phyloP scores from a whole-genome alignment of 352 stramenopile genomes.

The Phytophthora constricta region DNA sequence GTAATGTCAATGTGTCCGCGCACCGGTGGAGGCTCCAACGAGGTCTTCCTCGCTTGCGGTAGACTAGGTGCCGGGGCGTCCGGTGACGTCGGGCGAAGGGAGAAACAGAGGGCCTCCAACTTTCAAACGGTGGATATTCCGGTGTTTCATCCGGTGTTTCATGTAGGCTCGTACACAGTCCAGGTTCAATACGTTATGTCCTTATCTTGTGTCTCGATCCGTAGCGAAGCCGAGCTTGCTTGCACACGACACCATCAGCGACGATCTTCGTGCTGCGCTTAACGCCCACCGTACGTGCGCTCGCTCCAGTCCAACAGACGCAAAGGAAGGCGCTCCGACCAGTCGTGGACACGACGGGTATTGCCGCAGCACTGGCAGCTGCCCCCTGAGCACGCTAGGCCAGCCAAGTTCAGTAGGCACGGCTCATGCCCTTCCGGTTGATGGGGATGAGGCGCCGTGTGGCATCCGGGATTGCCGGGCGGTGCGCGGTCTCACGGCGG shows the following conservation, averaged over 20 bases:
- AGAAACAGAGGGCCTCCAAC: no score
- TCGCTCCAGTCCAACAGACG: neutral
- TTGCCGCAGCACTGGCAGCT: neutral
- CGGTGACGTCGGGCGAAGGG: no score
- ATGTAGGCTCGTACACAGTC: neutral
- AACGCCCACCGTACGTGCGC: neutral
- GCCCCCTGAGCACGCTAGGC: neutral
- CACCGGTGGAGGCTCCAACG: no score
- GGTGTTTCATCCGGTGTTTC: no score
- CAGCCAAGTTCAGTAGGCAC: no score
- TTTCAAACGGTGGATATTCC: neutral
- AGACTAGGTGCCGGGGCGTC: no score
- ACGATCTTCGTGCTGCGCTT: slow-evolving; percentile 1
- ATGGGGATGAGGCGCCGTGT: neutral
- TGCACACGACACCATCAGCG: slow-evolving; percentile 1
- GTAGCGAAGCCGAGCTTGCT: neutral
- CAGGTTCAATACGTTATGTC: no score
- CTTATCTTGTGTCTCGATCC: neutral
- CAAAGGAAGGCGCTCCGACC: neutral
- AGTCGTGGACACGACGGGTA: neutral
- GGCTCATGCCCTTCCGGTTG: slow-evolving; percentile 4
- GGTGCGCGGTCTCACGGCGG: no score
- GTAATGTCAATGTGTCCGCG: no score
- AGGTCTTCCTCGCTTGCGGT: no score
- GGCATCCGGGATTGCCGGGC: neutral